Conservation (phyloP, 2,329 filamentous ascomycete species). For the Penicillium janthinellum region DNA sequence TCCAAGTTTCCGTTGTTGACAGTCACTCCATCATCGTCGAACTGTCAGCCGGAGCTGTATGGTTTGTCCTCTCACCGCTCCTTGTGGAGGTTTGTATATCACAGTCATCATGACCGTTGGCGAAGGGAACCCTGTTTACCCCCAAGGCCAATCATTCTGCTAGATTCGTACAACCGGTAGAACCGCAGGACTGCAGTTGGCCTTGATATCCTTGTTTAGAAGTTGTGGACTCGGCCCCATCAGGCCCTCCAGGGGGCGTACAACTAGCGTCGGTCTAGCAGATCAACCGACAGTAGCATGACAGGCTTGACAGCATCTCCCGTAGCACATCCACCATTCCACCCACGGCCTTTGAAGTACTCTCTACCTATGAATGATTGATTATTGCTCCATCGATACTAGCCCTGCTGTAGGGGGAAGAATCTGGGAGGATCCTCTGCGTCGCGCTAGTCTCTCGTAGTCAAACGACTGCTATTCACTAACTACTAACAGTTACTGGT, state of each 20-base stretch:
- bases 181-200: slow-evolving; percentile 10
- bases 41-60: slow-evolving; percentile 3
- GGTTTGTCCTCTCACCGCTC: slow-evolving; percentile 10
- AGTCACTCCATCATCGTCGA: not conserved
- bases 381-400: not conserved
- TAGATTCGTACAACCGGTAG: slow-evolving; percentile 8
- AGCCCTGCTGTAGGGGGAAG: not conserved
- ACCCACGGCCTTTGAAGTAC: not conserved
- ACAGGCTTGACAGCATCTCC: not conserved
- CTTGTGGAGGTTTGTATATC: slow-evolving; percentile 6
- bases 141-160: slow-evolving; percentile 3
- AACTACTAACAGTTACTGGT: too few species aligned
- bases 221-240: slow-evolving; percentile 1
- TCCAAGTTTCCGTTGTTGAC: not conserved
- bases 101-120: not conserved
- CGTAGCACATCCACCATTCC: not conserved
- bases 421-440: slow-evolving; percentile 1
- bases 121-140: not conserved
- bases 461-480: not conserved
- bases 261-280: not conserved
- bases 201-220: slow-evolving; percentile 9
- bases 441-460: slow-evolving; percentile 4
- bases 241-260: not conserved
- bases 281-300: not conserved
- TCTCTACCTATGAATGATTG: not conserved